These are phyloP conservation scores for Domatiomyces globalis DNA, from an alignment of 2,329 filamentous ascomycete genomes.

Conservation along the genomic window DNA sequence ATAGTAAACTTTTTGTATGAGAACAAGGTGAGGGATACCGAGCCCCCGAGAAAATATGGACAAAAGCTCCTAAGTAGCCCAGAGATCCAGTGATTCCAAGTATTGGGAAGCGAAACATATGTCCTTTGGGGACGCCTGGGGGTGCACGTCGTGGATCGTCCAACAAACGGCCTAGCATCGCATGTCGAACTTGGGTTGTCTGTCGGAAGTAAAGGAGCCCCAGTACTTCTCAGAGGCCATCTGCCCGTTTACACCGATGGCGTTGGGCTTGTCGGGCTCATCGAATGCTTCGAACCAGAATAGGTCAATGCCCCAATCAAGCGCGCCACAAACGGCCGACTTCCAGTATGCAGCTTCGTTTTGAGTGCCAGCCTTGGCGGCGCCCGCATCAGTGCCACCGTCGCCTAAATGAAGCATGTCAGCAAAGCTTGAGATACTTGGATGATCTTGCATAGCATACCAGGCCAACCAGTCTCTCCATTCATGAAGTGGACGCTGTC, in stretches of 20 bases:
- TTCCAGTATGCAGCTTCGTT: slow-evolving; percentile 49
- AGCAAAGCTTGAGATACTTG: not conserved
- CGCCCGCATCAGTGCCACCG: slow-evolving; percentile 47
- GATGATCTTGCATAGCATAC: not conserved
- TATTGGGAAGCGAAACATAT: not conserved
- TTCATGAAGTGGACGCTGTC: slow-evolving; percentile 51
- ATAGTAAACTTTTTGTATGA: not conserved
- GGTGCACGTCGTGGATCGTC: not conserved
- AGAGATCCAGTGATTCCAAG: not conserved
- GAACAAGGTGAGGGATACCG: not conserved
- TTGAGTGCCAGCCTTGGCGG: slow-evolving; percentile 44
- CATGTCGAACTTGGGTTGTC: slow-evolving; percentile 27
- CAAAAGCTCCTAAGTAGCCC: not conserved
- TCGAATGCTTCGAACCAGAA: slow-evolving; percentile 62
- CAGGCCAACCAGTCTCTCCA: slow-evolving; percentile 41
- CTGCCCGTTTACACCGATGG: slow-evolving; percentile 48
- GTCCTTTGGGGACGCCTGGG: not conserved
- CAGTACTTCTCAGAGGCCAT: slow-evolving; percentile 52
- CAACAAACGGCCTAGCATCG: not conserved
- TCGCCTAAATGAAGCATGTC: slow-evolving; percentile 19
- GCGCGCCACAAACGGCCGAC: slow-evolving; percentile 47
- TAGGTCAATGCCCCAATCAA: slow-evolving; percentile 52
- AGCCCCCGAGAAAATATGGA: not conserved
- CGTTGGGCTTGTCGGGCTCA: slow-evolving; percentile 55
- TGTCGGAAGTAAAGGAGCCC: slow-evolving; percentile 51